Evolutionary conservation across 331 rosid genomes (phyloP), one percentile per base, ranked within the genome.

Genomic region (Rhamnella rubrinervis): DNA sequence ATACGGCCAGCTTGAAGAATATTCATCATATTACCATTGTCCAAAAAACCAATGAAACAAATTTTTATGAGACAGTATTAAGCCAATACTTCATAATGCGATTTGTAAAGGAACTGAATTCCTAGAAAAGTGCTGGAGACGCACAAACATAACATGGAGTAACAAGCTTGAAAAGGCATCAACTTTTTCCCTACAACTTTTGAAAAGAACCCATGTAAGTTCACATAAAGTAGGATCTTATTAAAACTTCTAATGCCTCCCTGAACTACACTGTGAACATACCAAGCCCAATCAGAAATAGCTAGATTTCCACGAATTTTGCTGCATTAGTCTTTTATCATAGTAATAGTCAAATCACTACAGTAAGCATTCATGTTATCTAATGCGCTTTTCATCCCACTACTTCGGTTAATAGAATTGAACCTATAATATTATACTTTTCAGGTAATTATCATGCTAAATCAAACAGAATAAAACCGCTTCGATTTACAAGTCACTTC

Each of bases 1-100:
- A 71, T 25, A 21, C 21, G 35, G 31, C 7, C 28, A 6, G 41
- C 15, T 35, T 19, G 17, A 62, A 17, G n/a, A 31, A 53, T 4
- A 41, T 17, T 20, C 67, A 51, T 23, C 67, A 25, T 9, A 11
- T 4, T 21, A 40, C 6, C n/a, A 8, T 9, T 25, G 56, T 26
- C 74, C 65, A 60, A 61, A 52, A 62, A 21, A 13, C 7, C 9
- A 6, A 10, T 58, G 65, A 16, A 52, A 55, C 23, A 72, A 7
- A 50, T 28, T 21, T 46, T 19, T 0, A 4, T 46, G 39, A 31
- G n/a, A 60, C 47, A 15, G 18, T 59, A 53, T 50, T 8, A 38
- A 70, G 38, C 74, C 66, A 59, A 8, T 7, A 38, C 1, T 25
- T 18, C 63, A 44, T 13, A 2, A 6, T 7, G 21, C 59, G 7